These are phyloP conservation scores for Solanum tarijense DNA, from an alignment of 257 asterid species.

Conservation along the genomic window DNA sequence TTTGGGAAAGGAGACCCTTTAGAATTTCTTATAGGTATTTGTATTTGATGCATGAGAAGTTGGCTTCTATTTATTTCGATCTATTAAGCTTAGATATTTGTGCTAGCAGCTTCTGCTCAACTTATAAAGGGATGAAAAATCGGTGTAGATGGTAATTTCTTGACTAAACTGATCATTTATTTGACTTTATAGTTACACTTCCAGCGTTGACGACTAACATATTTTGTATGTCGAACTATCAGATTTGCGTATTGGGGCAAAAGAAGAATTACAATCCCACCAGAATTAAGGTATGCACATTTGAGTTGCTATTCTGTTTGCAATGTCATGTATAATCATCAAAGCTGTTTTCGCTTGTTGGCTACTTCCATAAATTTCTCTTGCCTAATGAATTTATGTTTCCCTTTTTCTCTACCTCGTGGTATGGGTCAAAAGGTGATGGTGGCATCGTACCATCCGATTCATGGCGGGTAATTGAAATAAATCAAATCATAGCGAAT, in stretches of 20 bases:
- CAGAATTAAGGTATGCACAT: constrained; percentile 5
- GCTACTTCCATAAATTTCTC: no score
- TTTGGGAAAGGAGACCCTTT: background rate
- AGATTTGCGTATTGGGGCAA: constrained; percentile 95
- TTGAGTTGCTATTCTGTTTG: background rate
- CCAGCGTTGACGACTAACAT: background rate
- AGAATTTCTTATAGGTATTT: background rate
- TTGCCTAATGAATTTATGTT: no score
- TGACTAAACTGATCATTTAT: background rate
- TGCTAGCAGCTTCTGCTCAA: background rate
- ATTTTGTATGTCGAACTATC: constrained; percentile 7
- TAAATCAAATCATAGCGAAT: no score
- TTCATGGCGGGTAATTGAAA: constrained; percentile 63
- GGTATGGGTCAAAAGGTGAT: constrained; percentile 38
- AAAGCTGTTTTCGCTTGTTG: no score
- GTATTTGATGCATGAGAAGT: background rate
- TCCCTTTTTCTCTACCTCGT: no score
- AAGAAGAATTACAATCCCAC: constrained; percentile 85
- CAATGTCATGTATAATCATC: background rate
- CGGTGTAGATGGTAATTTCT: background rate
- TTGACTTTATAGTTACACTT: background rate
- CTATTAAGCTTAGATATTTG: background rate
- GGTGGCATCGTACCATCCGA: constrained; percentile 53
- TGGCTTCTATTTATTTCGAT: background rate
- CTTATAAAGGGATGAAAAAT: background rate